Conservation (phyloP, 176 grass and related monocot genomes). For the Eleusine coracana region DNA sequence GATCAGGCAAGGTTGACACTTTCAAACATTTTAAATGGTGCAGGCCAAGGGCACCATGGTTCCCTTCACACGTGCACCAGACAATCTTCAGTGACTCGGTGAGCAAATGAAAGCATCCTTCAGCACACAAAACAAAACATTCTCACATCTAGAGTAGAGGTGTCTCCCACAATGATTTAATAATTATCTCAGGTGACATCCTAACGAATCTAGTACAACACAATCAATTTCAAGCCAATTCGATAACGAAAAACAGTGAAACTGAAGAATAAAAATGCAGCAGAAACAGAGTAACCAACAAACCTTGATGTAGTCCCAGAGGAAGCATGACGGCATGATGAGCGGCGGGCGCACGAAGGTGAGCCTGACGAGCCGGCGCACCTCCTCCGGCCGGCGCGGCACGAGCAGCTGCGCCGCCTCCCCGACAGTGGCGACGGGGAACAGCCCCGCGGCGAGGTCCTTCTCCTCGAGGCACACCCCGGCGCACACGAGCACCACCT, state of each 20-base stretch:
- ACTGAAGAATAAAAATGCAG: not conserved
- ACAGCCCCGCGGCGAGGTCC: slow-evolving; percentile 71
- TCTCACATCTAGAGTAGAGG: slow-evolving; percentile 24
- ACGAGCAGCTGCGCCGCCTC: slow-evolving; percentile 73
- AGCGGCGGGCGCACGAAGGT: slow-evolving; percentile 70
- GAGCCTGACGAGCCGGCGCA: slow-evolving; percentile 72
- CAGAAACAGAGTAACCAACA: not conserved
- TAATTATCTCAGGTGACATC: not conserved
- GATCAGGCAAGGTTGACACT: not conserved
- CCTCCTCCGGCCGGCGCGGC: slow-evolving; percentile 72
- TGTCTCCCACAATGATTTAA: not conserved
- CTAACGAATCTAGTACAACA: not conserved
- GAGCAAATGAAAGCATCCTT: too few species aligned
- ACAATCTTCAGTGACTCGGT: not conserved
- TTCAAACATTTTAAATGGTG: not conserved
- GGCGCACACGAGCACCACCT: slow-evolving; percentile 58
- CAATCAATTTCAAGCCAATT: not conserved
- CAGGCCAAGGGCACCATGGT: not conserved
- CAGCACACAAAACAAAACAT: not conserved
- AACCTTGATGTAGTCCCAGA: slow-evolving; percentile 94
- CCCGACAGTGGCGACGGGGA: slow-evolving; percentile 57
- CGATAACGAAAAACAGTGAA: not conserved
- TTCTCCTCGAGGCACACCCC: slow-evolving; percentile 92
- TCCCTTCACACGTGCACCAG: slow-evolving; percentile 6
- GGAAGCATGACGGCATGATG: slow-evolving; percentile 88